Base-by-base conservation (phyloP, 2,329 filamentous ascomycete genomes). In the Colletotrichum shisoi region DNA sequence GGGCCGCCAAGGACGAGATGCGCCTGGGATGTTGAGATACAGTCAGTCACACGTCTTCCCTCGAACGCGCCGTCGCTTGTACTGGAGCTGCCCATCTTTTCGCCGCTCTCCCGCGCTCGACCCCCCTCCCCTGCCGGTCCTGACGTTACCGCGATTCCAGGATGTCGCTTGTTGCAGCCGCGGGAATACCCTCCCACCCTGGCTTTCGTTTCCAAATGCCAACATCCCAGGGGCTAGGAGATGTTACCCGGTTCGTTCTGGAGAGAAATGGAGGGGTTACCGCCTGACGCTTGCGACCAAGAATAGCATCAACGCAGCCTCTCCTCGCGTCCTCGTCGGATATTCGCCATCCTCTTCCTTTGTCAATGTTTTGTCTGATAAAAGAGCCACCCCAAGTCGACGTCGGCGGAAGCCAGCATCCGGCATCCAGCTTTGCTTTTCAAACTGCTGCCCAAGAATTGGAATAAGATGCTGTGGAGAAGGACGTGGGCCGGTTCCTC, bases 361-460 rank as follows among this genome's bases (percentile, higher is more conserved):
- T 64, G 54, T 53, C 61, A 64, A 24, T 56, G 49, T 67, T 64
- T 67, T 46, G 52, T 64, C 64, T 52, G 61, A 64, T 64, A 7
- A 59, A 60, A 45, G 19, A 59, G n/a, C 24, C 40, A 49, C 54
- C 49, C 54, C 27, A 59, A 49, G 11, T 64, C 40, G 54, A 44
- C 48, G 24, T 24, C 5, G 27, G 51, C 51, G 58, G 24, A 51
- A 48, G 49, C 34, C 3, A n/a, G 61, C 49, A 58, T 64, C 40
- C 27, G 27, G 61, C 54, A 44, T 56, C 46, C 46, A 52, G 31
- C 54, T 34, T 19, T 45, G 58, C 57, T 39, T 39, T 8, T 34
- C 31, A 34, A 34, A 3, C 8, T 34, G 31, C 31, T 51, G 3
- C 7, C 51, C 57, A 58, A 57, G 34, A 15, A 42, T 59, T 42